Evolutionary conservation across 2,329 filamentous ascomycete species (phyloP).

Genomic region (Albophoma yamanashiensis): DNA sequence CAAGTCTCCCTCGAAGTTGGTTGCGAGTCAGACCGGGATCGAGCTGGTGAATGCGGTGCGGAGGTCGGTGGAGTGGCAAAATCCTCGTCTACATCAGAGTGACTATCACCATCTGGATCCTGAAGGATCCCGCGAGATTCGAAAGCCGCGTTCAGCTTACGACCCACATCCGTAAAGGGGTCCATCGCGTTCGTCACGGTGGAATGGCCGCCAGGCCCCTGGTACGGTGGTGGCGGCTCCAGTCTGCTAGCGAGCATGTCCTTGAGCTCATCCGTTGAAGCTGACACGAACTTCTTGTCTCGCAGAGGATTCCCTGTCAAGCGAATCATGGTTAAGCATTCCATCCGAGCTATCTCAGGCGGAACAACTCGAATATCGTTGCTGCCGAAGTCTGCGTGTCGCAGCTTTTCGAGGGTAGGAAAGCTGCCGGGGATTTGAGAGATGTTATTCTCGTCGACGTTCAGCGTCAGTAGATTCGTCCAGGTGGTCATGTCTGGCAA

Average conservation of each 20-base stretch:
- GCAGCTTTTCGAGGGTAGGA: slow-evolving; percentile 52
- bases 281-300: slow-evolving; percentile 75
- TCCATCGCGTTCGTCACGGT: slow-evolving; percentile 10
- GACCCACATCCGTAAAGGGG: slow-evolving; percentile 21
- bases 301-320: slow-evolving; percentile 83
- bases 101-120: slow-evolving; percentile 30
- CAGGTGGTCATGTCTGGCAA: slow-evolving; percentile 70
- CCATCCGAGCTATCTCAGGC: slow-evolving; percentile 69
- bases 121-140: slow-evolving; percentile 1
- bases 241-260: slow-evolving; percentile 57
- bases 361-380: slow-evolving; percentile 75
- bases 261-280: slow-evolving; percentile 74
- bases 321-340: slow-evolving; percentile 60
- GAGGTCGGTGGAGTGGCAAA: slow-evolving; percentile 50
- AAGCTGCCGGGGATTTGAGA: slow-evolving; percentile 68
- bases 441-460: slow-evolving; percentile 75
- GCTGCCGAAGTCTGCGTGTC: slow-evolving; percentile 70
- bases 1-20: slow-evolving; percentile 32
- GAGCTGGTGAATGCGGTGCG: slow-evolving; percentile 35
- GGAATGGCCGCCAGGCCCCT: slow-evolving; percentile 16
- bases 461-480: slow-evolving; percentile 60
- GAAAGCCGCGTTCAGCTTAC: slow-evolving; percentile 3
- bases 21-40: slow-evolving; percentile 34
- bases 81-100: slow-evolving; percentile 40
- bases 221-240: slow-evolving; percentile 40